Evolutionary conservation across 805 yeast genomes (phyloP).

Genomic region (Teunomyces kruisii): DNA sequence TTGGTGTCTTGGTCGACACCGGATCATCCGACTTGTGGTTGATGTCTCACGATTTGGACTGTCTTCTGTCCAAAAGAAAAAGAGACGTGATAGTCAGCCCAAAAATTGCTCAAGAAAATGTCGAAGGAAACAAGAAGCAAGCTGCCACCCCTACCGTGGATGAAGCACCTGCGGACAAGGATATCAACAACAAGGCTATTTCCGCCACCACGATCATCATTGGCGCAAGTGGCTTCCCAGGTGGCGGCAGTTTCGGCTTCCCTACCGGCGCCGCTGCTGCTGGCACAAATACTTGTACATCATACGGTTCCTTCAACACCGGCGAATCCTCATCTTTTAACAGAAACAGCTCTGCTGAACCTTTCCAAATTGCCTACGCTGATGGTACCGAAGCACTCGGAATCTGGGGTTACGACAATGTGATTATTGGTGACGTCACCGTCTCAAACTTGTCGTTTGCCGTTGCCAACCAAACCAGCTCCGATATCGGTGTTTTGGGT

Average conservation of each 20-base stretch:
- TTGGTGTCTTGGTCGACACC: slow-evolving; percentile 38
- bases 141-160: slow-evolving; percentile 2
- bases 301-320: slow-evolving; percentile 50
- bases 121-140: not conserved
- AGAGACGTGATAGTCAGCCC: slow-evolving; percentile 5
- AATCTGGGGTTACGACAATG: slow-evolving; percentile 60
- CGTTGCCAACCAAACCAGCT: slow-evolving; percentile 51
- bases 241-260: slow-evolving; percentile 1
- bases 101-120: not conserved
- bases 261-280: slow-evolving; percentile 6
- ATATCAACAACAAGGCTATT: not conserved
- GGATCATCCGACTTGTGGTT: slow-evolving; percentile 47
- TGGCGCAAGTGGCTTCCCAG: slow-evolving; percentile 3
- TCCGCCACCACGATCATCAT: slow-evolving; percentile 3
- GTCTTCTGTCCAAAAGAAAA: slow-evolving; percentile 11
- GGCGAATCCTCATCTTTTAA: slow-evolving; percentile 37
- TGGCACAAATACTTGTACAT: slow-evolving; percentile 38
- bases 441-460: slow-evolving; percentile 65
- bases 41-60: slow-evolving; percentile 30
- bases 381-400: slow-evolving; percentile 51
- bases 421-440: slow-evolving; percentile 49
- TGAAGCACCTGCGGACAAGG: not conserved
- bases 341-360: slow-evolving; percentile 38
- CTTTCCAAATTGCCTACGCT: slow-evolving; percentile 47
- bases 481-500: slow-evolving; percentile 61